Evolutionary conservation across 129 eudicot species (phyloP), one percentile per base, ranked within the genome.

Genomic region (Oenanthe sinensis): DNA sequence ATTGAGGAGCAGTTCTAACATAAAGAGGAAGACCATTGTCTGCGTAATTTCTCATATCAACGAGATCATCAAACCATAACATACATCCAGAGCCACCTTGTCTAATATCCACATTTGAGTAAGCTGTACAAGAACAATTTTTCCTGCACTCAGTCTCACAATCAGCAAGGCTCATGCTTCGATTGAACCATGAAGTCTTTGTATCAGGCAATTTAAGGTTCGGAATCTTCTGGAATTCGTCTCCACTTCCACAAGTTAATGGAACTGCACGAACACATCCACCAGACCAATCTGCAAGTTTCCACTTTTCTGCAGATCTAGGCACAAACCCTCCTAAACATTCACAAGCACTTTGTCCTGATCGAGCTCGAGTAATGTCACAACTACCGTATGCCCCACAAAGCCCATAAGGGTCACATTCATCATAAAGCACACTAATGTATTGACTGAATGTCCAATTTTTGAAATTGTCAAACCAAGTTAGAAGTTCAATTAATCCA

Each of bases 31-130:
- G 79, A 15, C 84, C 84, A 8, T 60, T 60, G 45, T 80, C 78
- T 16, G 76, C n/a, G 48, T 45, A 72, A 28, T 84, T 81, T 81
- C 80, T 81, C 62, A 79, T 68, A 78, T 85, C 83, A 40, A 87
- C n/a, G 65, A 91, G 74, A 33, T 84, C 89, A 15, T 77, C 84
- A 26, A 77, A 84, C 93, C 91, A 91, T n/a, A 81, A 68, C 84
- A 89, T 83, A 63, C 93, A 91, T 15, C 93, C 92, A 67, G 78
- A 82, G 6, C 96, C 86, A 0, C 80, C 46, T 24, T 84, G 82
- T 2, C 82, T 71, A 4, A 78, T 81, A 44, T 86, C 76, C 5
- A 82, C 46, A 49, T 82, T 71, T 20, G 88, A 33, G 55, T 88
- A 91, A 19, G 89, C 89, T 40, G 54, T 45, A 74, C 92, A 90